Evolutionary conservation across 2,329 filamentous ascomycete genomes (phyloP), one percentile per base, ranked within the genome.

Genomic region (Penicillium sp.): DNA sequence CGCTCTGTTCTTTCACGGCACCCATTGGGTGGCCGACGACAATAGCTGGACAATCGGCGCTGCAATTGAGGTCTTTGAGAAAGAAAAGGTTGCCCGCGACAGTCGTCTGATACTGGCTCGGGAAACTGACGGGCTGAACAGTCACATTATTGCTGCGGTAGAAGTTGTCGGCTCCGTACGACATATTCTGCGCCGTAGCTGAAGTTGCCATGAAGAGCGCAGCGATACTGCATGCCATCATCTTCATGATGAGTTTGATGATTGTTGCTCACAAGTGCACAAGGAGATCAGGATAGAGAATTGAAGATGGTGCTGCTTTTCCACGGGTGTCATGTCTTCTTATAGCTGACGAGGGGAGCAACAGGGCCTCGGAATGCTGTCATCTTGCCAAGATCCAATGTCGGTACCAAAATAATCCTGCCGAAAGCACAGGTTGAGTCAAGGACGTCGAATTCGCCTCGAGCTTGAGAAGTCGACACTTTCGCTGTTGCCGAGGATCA

Each of bases 1-100:
- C 61, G 33, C 58, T 63, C 35, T 71, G 67, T 55, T 71, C 68
- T 33, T 70, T 68, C 24, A 68, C 64, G 3, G 61, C 63, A 11
- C 63, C 65, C 62, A 68, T 65, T 1, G 68, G 68, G 50, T 70
- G 68, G 26, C 61, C 58, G 27, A 69, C 55, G 26, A 70, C 48
- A 29, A 70, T 54, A 16, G 60, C 65, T 3, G 67, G 66, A 0
- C 31, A 35, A 3, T 41, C 21, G 13, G 29, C 1, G 24, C 21
- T 59, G 47, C 19, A n/a, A 3, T 55, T 57, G 29, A 57, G 24
- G 41, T 57, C 45, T 14, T 63, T 56, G 37, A 43, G 63, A 13
- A 58, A 52, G 52, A 67, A 67, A 24, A 67, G 55, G 52, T 66
- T 66, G 11, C 55, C 65, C 1, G 56, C 57, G n/a, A 67, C 48